Conservation (phyloP, 345 rosid genomes). For the Salix exigua region DNA sequence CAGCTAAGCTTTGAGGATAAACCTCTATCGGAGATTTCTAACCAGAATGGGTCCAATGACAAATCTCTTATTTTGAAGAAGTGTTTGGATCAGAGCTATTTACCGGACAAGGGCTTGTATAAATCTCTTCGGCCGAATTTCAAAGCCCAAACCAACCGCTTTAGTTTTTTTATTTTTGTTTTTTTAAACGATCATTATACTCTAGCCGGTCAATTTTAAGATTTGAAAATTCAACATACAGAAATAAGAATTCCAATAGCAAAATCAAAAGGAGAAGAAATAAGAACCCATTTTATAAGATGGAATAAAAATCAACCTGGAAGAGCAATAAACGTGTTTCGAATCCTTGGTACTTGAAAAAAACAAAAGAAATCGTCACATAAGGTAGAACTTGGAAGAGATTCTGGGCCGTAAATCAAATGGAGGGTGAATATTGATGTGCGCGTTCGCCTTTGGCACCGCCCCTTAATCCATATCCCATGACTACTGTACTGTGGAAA, state of each 20-base stretch:
- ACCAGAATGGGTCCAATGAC: background rate
- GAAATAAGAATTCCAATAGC: background rate
- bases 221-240: background rate
- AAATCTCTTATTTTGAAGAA: background rate
- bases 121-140: background rate
- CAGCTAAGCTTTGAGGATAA: background rate
- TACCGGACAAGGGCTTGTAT: background rate
- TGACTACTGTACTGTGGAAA: too few species aligned
- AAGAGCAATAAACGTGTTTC: background rate
- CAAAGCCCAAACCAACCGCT: background rate
- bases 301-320: background rate
- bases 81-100: too few species aligned
- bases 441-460: too few species aligned
- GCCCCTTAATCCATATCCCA: too few species aligned
- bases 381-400: too few species aligned
- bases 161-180: too few species aligned
- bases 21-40: background rate
- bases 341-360: background rate
- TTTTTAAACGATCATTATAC: too few species aligned
- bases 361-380: too few species aligned
- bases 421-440: too few species aligned
- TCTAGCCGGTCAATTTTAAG: background rate
- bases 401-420: too few species aligned
- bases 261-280: too few species aligned
- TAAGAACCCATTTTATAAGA: background rate